These are phyloP conservation scores for Saururus chinensis DNA, from an alignment of 164 flowering plant species.

Conservation along the genomic window DNA sequence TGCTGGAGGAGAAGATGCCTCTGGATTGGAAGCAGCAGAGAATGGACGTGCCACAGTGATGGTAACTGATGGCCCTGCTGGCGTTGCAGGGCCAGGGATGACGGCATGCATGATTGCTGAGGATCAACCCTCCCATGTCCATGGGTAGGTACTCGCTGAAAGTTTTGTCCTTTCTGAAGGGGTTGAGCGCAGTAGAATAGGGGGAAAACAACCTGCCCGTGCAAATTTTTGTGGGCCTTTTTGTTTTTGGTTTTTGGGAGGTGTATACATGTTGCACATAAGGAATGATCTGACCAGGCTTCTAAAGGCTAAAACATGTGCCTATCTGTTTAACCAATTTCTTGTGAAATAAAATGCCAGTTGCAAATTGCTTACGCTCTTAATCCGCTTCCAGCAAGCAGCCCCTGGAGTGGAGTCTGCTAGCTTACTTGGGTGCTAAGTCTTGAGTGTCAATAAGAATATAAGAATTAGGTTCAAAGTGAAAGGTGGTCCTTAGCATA, in stretches of 20 bases:
- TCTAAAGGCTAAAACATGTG: no score
- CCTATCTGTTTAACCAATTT: no score
- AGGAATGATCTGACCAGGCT: no score
- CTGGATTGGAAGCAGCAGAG: conserved; percentile 38
- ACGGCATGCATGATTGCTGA: neutral
- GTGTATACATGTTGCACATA: no score
- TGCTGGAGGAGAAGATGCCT: conserved; percentile 20
- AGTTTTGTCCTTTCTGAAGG: neutral
- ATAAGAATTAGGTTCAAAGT: no score
- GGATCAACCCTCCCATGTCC: neutral
- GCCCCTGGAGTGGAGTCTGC: no score
- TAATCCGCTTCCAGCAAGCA: no score
- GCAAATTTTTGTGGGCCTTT: neutral
- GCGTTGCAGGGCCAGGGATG: neutral
- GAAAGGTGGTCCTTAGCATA: no score
- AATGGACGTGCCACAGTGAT: conserved; percentile 24
- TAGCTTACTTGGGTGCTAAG: neutral
- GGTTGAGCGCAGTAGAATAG: neutral
- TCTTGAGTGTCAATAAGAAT: neutral
- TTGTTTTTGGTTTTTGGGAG: no score
- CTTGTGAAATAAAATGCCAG: no score
- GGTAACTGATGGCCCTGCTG: conserved; percentile 4
- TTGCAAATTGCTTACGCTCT: no score
- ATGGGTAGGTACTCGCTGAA: neutral
- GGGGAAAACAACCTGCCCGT: neutral